Evolutionary conservation across 2,329 filamentous ascomycete genomes (phyloP).

Genomic region (Aspergillus caelatus): DNA sequence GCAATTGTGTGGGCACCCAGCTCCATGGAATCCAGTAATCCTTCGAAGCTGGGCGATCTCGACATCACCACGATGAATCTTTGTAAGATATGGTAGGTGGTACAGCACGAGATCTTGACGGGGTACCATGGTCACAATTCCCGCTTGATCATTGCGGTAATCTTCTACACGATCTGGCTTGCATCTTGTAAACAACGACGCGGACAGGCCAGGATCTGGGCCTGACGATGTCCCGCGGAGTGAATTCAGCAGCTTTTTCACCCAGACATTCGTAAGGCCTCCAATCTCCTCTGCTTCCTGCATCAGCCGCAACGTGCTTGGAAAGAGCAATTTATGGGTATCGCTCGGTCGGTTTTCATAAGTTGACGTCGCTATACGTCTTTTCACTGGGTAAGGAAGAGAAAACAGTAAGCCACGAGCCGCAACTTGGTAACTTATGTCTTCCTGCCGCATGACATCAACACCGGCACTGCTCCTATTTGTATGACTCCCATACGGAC

Average conservation of each 20-base stretch:
- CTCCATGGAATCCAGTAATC: slow-evolving; percentile 56
- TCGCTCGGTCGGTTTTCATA: slow-evolving; percentile 51
- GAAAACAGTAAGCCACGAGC: slow-evolving; percentile 84
- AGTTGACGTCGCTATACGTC: slow-evolving; percentile 46
- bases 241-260: slow-evolving; percentile 1
- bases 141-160: slow-evolving; percentile 4
- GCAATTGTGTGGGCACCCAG: not conserved
- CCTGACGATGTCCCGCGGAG: not conserved
- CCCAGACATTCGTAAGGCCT: slow-evolving; percentile 58
- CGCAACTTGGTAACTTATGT: slow-evolving; percentile 90
- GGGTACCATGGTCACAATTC: slow-evolving; percentile 36
- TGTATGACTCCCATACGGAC: slow-evolving; percentile 55
- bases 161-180: not conserved
- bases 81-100: slow-evolving; percentile 80
- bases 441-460: slow-evolving; percentile 84
- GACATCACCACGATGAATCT: slow-evolving; percentile 54
- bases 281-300: slow-evolving; percentile 79
- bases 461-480: slow-evolving; percentile 48
- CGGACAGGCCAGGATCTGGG: not conserved
- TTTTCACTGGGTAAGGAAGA: slow-evolving; percentile 82
- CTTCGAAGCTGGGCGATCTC: slow-evolving; percentile 64
- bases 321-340: slow-evolving; percentile 89
- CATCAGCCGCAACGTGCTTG: slow-evolving; percentile 82
- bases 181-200: not conserved
- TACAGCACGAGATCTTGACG: slow-evolving; percentile 64